Evolutionary conservation across 352 stramenopile genomes (phyloP).

Genomic region (Phytophthora pluvialis): DNA sequence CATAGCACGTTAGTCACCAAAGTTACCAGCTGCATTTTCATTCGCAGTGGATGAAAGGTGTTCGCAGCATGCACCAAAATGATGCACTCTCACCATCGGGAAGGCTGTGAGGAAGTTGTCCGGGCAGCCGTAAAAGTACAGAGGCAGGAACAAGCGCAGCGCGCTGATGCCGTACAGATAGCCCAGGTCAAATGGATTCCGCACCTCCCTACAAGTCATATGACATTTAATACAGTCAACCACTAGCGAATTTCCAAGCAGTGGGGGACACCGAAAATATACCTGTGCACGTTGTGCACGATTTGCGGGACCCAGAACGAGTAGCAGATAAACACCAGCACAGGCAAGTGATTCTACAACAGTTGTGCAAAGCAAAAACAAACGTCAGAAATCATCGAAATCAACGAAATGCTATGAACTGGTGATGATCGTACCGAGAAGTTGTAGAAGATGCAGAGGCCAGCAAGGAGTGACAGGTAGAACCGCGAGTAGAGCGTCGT

Average conservation of each 20-base stretch:
- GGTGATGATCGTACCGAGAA: slow-evolving; percentile 61
- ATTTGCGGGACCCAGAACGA: slow-evolving; percentile 99
- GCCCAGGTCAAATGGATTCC: slow-evolving; percentile 93
- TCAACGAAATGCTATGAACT: neutral
- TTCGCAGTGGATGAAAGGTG: slow-evolving; percentile 1
- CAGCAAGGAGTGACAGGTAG: slow-evolving; percentile 92
- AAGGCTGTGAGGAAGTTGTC: slow-evolving; percentile 93
- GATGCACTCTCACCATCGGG: slow-evolving; percentile 62
- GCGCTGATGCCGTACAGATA: slow-evolving; percentile 96
- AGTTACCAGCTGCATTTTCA: slow-evolving; percentile 1
- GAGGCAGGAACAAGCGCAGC: slow-evolving; percentile 92
- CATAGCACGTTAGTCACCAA: slow-evolving; percentile 22
- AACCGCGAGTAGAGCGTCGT: slow-evolving; percentile 96
- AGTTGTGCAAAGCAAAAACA: slow-evolving; percentile 7
- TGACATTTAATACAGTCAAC: slow-evolving; percentile 3
- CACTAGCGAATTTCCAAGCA: neutral
- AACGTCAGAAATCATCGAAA: neutral
- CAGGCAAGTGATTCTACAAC: slow-evolving; percentile 77
- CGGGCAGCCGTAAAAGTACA: slow-evolving; percentile 96
- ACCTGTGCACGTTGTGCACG: slow-evolving; percentile 94
- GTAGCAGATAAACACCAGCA: slow-evolving; percentile 95
- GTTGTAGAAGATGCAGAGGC: slow-evolving; percentile 93
- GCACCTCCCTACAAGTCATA: slow-evolving; percentile 73
- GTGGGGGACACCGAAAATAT: slow-evolving; percentile 9
- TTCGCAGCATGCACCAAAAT: neutral